A percentile compares a stretch with the other conserved stretches of the same genome.
Conservation (phyloP, 2,329 filamentous ascomycete species). For the Aspergillus alliaceus region DNA sequence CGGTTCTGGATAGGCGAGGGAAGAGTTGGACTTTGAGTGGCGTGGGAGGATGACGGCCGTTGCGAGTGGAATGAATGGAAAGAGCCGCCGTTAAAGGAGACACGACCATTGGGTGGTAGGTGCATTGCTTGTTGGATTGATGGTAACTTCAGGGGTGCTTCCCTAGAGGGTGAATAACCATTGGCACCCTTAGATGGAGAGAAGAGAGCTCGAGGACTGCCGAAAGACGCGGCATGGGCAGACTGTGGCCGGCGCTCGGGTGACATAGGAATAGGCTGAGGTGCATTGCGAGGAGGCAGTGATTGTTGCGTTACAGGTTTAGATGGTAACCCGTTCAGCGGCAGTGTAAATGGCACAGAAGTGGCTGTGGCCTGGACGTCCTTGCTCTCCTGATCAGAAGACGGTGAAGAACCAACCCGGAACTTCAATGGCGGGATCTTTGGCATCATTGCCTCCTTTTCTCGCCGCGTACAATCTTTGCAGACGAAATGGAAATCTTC, state of each 20-base stretch:
- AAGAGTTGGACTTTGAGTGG: constrained; percentile 30
- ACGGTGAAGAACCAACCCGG: constrained; percentile 52
- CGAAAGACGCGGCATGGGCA: constrained; percentile 22
- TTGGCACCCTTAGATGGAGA: constrained; percentile 35
- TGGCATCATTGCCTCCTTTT: constrained; percentile 60
- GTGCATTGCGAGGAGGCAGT: constrained; percentile 12
- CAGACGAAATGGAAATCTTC: constrained; percentile 89
- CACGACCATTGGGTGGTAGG: constrained; percentile 26
- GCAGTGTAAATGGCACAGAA: constrained; percentile 18
- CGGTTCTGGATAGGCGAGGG: constrained; percentile 46
- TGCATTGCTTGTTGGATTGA: constrained; percentile 30
- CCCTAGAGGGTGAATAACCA: constrained; percentile 26
- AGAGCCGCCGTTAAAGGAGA: constrained; percentile 21
- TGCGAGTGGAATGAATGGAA: constrained; percentile 35
- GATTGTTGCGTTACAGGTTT: constrained; percentile 16
- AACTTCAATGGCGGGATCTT: constrained; percentile 65
- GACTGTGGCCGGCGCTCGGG: constrained; percentile 33
- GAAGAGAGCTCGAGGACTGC: constrained; percentile 30
- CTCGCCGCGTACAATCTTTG: constrained; percentile 69
- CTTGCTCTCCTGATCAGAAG: constrained; percentile 26
- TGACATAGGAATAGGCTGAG: constrained; percentile 20
- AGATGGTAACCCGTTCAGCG: constrained; percentile 23
- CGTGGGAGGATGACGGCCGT: constrained; percentile 45
- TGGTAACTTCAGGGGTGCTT: constrained; percentile 27
- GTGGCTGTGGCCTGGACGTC: constrained; percentile 13